Evolutionary conservation across 179 eudicot genomes (phyloP), one percentile per base, ranked within the genome.

Genomic region (Silene vulgaris): DNA sequence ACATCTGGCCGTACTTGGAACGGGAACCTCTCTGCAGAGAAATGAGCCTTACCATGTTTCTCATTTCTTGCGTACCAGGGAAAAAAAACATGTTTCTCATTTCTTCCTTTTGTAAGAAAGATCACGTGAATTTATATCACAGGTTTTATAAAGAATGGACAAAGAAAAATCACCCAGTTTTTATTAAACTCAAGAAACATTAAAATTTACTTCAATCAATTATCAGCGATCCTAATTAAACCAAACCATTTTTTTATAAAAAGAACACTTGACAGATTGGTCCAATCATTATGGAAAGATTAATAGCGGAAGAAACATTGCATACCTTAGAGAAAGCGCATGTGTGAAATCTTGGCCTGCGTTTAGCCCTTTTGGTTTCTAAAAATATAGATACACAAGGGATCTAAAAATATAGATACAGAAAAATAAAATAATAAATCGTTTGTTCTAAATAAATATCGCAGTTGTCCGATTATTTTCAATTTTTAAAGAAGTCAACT

Each of bases 311-410:
- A 7, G 64, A 21, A 3, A 63, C 29, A 11, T 26, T 26, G 1
- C 67, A 21, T 63, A 20, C 67, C 67, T 63, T 63, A 20, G 14
- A 26, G 32, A 63, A 26, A 63, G 67, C 8, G 67, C 8, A 63
- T 63, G 67, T 63, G 35, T 0, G 35, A 63, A 26, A 63, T 35
- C 35, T 3, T 26, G 67, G 6, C 12, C 26, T 4, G 35, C n/a
- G 16, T 26, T 26, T 56, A 11, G n/a, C 29, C 1, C 32, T n/a
- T n/a, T n/a, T n/a, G n/a, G n/a, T n/a, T n/a, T n/a, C n/a, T n/a
- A n/a, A n/a, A n/a, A n/a, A n/a, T n/a, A n/a, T n/a, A n/a, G n/a
- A 63, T 26, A 63, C 3, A 63, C 11, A 63, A 63, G 5, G 29
- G 67, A 3, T 11, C 11, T 63, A 9, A 13, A 19, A 59, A 59